Conservation (phyloP, 1,284 basidiomycete genomes). For the Omphalotus olearius region DNA sequence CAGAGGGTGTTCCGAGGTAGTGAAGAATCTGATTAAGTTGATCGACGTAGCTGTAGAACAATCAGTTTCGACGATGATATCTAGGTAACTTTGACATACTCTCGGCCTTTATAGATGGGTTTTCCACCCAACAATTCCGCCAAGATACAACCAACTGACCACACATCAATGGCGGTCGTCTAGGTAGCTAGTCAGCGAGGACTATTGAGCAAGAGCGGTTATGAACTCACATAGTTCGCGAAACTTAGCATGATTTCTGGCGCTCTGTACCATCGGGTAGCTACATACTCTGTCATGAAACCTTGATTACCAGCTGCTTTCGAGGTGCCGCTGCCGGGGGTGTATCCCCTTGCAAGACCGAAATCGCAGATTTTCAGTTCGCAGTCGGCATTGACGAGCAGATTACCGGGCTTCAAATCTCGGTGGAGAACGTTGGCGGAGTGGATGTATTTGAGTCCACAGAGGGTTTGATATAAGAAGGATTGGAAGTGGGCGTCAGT, state of each 20-base stretch:
- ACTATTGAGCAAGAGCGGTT: conserved; percentile 3
- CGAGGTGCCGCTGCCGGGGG: conserved; percentile 68
- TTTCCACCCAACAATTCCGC: conserved; percentile 96
- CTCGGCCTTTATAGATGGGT: conserved; percentile 98
- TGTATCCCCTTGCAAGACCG: conserved; percentile 94
- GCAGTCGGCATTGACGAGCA: conserved; percentile 98
- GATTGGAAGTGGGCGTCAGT: conserved; percentile 99
- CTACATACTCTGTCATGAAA: conserved; percentile 99
- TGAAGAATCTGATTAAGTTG: conserved; percentile 99
- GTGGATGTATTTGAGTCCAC: conserved; percentile 98
- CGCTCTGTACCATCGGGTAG: conserved; percentile 96
- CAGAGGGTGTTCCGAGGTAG: conserved; percentile 94
- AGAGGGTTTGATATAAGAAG: conserved; percentile 98
- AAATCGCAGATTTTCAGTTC: conserved; percentile 99
- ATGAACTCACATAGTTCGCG: conserved; percentile 79
- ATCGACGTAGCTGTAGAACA: conserved; percentile 78
- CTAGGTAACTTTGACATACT: conserved; percentile 49
- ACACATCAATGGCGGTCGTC: conserved; percentile 91
- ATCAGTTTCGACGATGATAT: not conserved
- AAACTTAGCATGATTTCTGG: conserved; percentile 98
- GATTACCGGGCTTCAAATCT: conserved; percentile 94
- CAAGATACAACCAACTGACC: conserved; percentile 97
- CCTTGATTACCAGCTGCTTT: conserved; percentile 80
- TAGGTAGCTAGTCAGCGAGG: conserved; percentile 21
- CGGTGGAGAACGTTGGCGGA: conserved; percentile 97